Conservation (phyloP, 164 flowering plant species). For the Litsea cubeba region DNA sequence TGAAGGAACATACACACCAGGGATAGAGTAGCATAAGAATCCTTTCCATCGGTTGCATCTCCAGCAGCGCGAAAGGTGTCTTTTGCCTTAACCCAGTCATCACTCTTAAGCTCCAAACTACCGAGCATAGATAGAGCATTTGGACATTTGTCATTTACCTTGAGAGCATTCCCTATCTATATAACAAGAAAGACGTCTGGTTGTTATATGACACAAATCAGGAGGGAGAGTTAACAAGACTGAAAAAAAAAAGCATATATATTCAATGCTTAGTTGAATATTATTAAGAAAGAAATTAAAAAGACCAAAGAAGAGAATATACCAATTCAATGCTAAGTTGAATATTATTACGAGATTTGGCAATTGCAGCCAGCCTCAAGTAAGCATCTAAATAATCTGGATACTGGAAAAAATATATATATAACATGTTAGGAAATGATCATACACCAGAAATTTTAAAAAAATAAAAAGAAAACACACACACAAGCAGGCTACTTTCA, state of each 20-base stretch:
- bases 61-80: slow-evolving; percentile 85
- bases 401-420: slow-evolving; percentile 44
- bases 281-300: slow-evolving; percentile 41
- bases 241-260: slow-evolving; percentile 39
- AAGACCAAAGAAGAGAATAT: slow-evolving; percentile 2
- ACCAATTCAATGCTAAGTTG: slow-evolving; percentile 88
- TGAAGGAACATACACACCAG: slow-evolving; percentile 44
- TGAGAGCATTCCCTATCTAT: slow-evolving; percentile 86
- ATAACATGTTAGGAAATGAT: slow-evolving; percentile 2
- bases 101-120: slow-evolving; percentile 88
- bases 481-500: neutral
- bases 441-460: neutral
- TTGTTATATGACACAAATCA: neutral
- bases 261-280: slow-evolving; percentile 69
- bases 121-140: slow-evolving; percentile 91
- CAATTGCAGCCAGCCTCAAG: slow-evolving; percentile 92
- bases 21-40: slow-evolving; percentile 82
- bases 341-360: slow-evolving; percentile 81
- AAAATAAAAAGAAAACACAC: neutral
- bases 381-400: slow-evolving; percentile 89
- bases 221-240: neutral
- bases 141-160: slow-evolving; percentile 82
- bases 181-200: slow-evolving; percentile 11
- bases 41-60: slow-evolving; percentile 86
- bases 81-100: slow-evolving; percentile 98